phyloP scores from a whole-genome alignment of 1,284 basidiomycete species.

The Cutaneotrichosporon dermatis region DNA sequence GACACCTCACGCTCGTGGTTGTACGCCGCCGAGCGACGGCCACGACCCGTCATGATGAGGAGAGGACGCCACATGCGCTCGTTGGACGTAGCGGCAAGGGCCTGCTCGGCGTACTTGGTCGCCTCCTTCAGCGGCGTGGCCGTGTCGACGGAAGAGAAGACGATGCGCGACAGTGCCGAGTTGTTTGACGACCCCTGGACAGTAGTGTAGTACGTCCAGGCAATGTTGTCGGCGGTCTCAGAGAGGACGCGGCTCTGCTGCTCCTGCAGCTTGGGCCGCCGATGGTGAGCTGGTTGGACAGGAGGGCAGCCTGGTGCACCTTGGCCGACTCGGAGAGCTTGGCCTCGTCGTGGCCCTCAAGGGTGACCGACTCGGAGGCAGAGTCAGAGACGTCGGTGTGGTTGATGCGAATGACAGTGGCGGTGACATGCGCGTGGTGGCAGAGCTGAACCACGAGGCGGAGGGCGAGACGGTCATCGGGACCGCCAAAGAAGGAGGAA shows the following conservation, averaged over 20 bases:
- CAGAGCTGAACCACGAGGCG: constrained; percentile 75
- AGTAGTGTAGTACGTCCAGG: constrained; percentile 45
- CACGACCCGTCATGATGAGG: constrained; percentile 65
- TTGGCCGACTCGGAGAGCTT: constrained; percentile 30
- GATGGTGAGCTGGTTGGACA: constrained; percentile 42
- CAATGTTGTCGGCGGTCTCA: constrained; percentile 50
- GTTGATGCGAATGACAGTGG: constrained; percentile 63
- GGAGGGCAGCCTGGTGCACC: constrained; percentile 42
- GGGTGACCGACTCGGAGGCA: constrained; percentile 51
- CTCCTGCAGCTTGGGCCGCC: constrained; percentile 30
- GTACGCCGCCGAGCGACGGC: constrained; percentile 62
- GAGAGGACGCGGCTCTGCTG: constrained; percentile 37
- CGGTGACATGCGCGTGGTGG: constrained; percentile 57
- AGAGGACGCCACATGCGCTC: constrained; percentile 55
- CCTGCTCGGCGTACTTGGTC: constrained; percentile 55
- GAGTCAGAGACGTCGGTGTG: constrained; percentile 17
- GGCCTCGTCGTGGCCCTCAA: constrained; percentile 19
- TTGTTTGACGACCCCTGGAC: constrained; percentile 17
- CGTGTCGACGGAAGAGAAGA: constrained; percentile 31
- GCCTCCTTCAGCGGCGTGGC: constrained; percentile 49
- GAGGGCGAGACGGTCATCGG: constrained; percentile 81
- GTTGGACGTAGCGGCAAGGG: constrained; percentile 52
- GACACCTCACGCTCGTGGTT: constrained; percentile 58
- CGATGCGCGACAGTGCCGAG: constrained; percentile 27
- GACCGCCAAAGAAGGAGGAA: constrained; percentile 89